Base-by-base conservation (phyloP, 139 green algal genomes). In the Micractinium sp. region DNA sequence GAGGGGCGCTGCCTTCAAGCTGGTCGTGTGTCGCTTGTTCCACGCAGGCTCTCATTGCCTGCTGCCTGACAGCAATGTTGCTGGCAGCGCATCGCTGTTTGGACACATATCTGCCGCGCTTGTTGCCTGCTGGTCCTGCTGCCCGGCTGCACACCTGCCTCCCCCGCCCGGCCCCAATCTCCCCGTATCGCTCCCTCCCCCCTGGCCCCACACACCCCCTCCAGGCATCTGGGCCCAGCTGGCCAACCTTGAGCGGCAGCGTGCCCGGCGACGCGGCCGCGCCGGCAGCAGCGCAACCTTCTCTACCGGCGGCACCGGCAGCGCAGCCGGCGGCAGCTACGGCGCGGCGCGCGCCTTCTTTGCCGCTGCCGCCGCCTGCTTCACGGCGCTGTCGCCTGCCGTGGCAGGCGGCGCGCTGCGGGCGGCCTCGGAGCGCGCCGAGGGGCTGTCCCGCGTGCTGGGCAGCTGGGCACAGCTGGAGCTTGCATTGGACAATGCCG, bases 141-240 rank as follows among this genome's bases (percentile, higher is more conserved):
- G 53, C 2, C 22, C 20, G 2, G 14, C 20, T 71, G 9, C 12
- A 16, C 63, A 23, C 47, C 47, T 56, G 47, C 47, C 47, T 56
- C 47, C 9, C 47, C 47, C 7, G 47, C 47, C 77, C 7, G 29
- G 16, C 39, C 20, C 5, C 29, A 33, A 47, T 41, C 47, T 67
- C 41, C 76, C 73, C 35, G 36, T 18, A 14, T 60, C 53, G 41
- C 79, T 85, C 19, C 71, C 56, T 0, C 71, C 71, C 73, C 80
- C 88, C 22, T 53, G 39, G 14, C 63, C 77, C 18, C 61, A 71
- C 20, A 25, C 87, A 31, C 47, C 82, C 0, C 60, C 36, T 25
- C 75, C 56, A 7, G 89, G 81, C n/a, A 53, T 94, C 0, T 95
- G 94, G 94, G 92, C 94, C 23, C 94, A 96, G 89, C 61, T 95